phyloP scores from a whole-genome alignment of 257 asterid species.

The Przewalskia tangutica region DNA sequence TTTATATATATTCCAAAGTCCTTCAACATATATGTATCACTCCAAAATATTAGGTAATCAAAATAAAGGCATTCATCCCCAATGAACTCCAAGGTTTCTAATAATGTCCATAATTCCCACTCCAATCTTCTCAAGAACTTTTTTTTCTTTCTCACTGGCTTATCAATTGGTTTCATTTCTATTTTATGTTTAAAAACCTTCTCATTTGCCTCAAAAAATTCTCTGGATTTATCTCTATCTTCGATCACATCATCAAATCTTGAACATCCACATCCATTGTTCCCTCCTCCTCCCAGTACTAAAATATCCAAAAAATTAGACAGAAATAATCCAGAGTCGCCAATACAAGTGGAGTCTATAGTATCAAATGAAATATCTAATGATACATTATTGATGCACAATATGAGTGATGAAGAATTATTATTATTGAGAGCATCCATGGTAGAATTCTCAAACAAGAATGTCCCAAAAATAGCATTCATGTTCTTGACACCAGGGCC shows the following conservation, averaged over 20 bases:
- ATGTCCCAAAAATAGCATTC: conserved; percentile 40
- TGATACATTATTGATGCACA: conserved; percentile 20
- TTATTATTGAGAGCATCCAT: conserved; percentile 34
- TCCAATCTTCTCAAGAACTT: conserved; percentile 15
- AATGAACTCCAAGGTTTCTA: conserved; percentile 10
- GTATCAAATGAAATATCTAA: conserved; percentile 1
- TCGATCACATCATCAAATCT: not conserved
- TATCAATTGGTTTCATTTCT: conserved; percentile 35
- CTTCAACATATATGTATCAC: too few relatives aligned
- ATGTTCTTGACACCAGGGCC: conserved; percentile 69
- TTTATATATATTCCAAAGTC: too few relatives aligned
- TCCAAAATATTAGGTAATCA: too few relatives aligned
- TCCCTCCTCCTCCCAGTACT: not conserved
- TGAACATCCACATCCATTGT: not conserved
- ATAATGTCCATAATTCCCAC: conserved; percentile 3
- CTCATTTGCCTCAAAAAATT: conserved; percentile 16
- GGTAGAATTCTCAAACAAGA: not conserved
- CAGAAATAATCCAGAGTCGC: too few relatives aligned
- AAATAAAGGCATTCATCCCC: not conserved
- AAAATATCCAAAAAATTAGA: not conserved
- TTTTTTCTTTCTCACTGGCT: conserved; percentile 33
- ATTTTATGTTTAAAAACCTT: conserved; percentile 22
- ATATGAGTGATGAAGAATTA: conserved; percentile 54
- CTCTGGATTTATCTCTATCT: not conserved
- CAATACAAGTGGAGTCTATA: too few relatives aligned